phyloP scores from a whole-genome alignment of 352 stramenopile genomes.

The Pythium rishiriense region DNA sequence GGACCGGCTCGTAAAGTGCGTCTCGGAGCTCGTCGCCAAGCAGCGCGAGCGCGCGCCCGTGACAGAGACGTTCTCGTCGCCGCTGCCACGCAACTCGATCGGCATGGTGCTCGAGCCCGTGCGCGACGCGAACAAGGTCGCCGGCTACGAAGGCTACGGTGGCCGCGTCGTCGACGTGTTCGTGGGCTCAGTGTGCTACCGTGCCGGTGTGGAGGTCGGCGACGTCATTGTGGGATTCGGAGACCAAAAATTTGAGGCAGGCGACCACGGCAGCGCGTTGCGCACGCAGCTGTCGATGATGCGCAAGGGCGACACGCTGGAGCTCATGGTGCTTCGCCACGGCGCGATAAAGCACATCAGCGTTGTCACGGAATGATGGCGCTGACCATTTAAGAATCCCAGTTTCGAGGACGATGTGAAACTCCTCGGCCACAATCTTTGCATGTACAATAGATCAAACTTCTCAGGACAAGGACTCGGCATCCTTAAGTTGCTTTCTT shows the following conservation, averaged over 20 bases:
- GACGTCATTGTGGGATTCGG: slow-evolving; percentile 57
- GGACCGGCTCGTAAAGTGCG: slow-evolving; percentile 42
- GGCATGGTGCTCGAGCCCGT: slow-evolving; percentile 54
- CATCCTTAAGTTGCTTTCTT: background rate
- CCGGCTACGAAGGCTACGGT: slow-evolving; percentile 43
- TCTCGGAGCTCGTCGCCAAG: slow-evolving; percentile 40
- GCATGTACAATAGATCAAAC: slow-evolving; percentile 17
- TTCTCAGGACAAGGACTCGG: background rate
- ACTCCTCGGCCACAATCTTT: background rate
- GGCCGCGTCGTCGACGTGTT: slow-evolving; percentile 55
- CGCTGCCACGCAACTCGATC: slow-evolving; percentile 47
- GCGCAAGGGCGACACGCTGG: slow-evolving; percentile 48
- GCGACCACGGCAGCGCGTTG: slow-evolving; percentile 50
- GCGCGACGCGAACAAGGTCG: slow-evolving; percentile 30
- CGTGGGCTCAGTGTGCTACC: slow-evolving; percentile 47
- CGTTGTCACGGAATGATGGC: slow-evolving; percentile 43
- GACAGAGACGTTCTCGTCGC: slow-evolving; percentile 40
- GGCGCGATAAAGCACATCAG: slow-evolving; percentile 40
- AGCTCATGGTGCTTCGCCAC: slow-evolving; percentile 45
- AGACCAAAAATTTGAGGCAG: slow-evolving; percentile 43
- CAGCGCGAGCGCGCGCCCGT: slow-evolving; percentile 40
- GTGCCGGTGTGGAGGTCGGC: slow-evolving; percentile 46
- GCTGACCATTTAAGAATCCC: background rate
- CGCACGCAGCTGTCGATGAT: slow-evolving; percentile 59
- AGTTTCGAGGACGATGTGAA: background rate